Conservation (phyloP, 2,329 filamentous ascomycete genomes). For the Plectosphaerella cucumerina region DNA sequence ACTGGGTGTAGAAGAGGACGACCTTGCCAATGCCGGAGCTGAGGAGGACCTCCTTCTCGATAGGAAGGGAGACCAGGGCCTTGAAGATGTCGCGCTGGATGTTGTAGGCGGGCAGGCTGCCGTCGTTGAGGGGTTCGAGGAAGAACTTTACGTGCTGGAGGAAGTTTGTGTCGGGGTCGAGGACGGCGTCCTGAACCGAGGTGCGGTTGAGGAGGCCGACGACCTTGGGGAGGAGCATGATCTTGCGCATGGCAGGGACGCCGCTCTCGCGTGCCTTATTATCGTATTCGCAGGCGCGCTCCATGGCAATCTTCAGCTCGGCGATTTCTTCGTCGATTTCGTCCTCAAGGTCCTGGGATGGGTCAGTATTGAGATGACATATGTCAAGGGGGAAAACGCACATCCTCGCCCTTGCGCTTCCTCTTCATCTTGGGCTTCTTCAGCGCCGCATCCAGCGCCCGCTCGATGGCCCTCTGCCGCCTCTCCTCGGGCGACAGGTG, state of each 20-base stretch:
- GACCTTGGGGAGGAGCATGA: conserved; percentile 90
- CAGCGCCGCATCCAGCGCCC: conserved; percentile 81
- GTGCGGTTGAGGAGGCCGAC: conserved; percentile 85
- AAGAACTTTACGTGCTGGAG: conserved; percentile 95
- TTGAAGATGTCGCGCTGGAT: conserved; percentile 94
- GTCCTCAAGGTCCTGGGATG: conserved; percentile 75
- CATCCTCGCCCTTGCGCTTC: conserved; percentile 83
- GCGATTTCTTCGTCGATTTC: conserved; percentile 88
- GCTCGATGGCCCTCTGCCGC: conserved; percentile 77
- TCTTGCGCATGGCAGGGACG: conserved; percentile 83
- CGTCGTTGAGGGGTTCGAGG: conserved; percentile 90
- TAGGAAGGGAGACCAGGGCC: conserved; percentile 73
- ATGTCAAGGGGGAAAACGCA: conserved; percentile 36
- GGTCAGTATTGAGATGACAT: background rate
- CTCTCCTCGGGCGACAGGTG: conserved; percentile 79
- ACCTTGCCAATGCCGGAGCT: conserved; percentile 95
- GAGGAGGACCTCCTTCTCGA: conserved; percentile 85
- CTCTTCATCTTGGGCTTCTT: conserved; percentile 73
- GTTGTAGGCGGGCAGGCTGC: conserved; percentile 90
- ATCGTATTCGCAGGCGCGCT: conserved; percentile 81
- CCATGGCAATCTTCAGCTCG: conserved; percentile 84
- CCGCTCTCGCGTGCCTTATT: conserved; percentile 75
- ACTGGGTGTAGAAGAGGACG: conserved; percentile 94
- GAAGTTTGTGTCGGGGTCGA: conserved; percentile 94
- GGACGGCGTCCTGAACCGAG: conserved; percentile 75